Percentiles rank a stretch among this genome's conserved stretches.
Evolutionary conservation across 306 rosid species (phyloP).

Genomic region (Lupinus albus): DNA sequence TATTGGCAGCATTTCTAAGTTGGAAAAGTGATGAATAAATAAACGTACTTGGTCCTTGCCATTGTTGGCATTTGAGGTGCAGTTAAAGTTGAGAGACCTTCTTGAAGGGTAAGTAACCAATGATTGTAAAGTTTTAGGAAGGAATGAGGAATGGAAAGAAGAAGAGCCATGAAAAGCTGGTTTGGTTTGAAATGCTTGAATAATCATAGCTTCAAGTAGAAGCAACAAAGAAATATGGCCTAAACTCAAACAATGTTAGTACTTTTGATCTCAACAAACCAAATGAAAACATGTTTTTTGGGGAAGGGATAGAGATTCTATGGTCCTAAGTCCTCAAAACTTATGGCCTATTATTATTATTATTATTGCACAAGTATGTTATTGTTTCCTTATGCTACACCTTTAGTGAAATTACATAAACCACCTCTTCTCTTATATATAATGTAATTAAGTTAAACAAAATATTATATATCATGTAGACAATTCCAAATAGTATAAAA

Average conservation of each 20-base stretch:
- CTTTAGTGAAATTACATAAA: too few species aligned
- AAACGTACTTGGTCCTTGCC: conserved; percentile 49
- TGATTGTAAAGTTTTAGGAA: conserved; percentile 32
- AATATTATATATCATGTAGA: too few species aligned
- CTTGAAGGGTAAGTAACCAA: conserved; percentile 34
- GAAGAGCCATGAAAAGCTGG: conserved; percentile 40
- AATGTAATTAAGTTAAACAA: too few species aligned
- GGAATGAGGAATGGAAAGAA: conserved; percentile 42
- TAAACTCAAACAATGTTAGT: conserved; percentile 18
- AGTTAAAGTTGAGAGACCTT: conserved; percentile 47
- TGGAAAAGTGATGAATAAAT: not conserved
- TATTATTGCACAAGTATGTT: too few species aligned
- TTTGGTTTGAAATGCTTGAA: conserved; percentile 39
- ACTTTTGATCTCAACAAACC: not conserved
- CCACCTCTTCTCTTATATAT: too few species aligned
- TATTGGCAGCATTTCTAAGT: too few species aligned
- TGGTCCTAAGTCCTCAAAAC: conserved; percentile 34
- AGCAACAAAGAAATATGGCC: not conserved
- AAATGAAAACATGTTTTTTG: conserved; percentile 19
- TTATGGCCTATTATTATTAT: not conserved
- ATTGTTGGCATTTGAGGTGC: conserved; percentile 52
- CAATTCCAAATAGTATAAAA: too few species aligned
- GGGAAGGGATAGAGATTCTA: conserved; percentile 45
- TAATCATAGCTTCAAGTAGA: conserved; percentile 30
- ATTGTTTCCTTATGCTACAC: too few species aligned